phyloP scores from a whole-genome alignment of 2,329 filamentous ascomycete genomes.

The Hypoxylon sp. region DNA sequence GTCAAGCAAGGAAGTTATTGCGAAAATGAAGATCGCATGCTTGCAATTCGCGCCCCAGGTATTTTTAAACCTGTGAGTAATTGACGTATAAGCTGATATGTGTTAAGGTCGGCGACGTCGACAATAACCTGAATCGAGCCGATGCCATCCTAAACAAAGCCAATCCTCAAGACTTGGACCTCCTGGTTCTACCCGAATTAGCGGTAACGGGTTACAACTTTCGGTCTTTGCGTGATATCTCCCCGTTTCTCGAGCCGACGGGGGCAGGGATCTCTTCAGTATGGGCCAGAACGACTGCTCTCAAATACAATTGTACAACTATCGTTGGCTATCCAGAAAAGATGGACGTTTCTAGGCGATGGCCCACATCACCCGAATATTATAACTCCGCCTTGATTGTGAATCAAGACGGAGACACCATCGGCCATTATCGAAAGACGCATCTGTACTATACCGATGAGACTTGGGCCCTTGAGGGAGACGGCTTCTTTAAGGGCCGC shows the following conservation, averaged over 20 bases:
- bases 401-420: conserved; percentile 70
- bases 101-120: conserved; percentile 71
- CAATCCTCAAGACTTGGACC: conserved; percentile 70
- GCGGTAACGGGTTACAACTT: conserved; percentile 88
- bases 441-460: conserved; percentile 73
- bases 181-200: conserved; percentile 82
- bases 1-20: neutral
- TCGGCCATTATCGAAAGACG: conserved; percentile 73
- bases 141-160: conserved; percentile 72
- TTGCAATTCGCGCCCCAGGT: conserved; percentile 81
- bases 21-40: conserved; percentile 72
- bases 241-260: conserved; percentile 76
- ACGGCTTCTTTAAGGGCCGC: conserved; percentile 64
- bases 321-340: conserved; percentile 82
- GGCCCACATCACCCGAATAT: conserved; percentile 63
- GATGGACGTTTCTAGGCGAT: conserved; percentile 65
- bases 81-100: neutral
- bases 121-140: conserved; percentile 79
- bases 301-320: conserved; percentile 77
- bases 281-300: conserved; percentile 78
- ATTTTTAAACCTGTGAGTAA: neutral
- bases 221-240: conserved; percentile 75
- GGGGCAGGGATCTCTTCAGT: conserved; percentile 76
- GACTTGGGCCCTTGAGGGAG: conserved; percentile 71
- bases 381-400: conserved; percentile 67